phyloP scores from a whole-genome alignment of 2,329 filamentous ascomycete genomes.

The Torrubiellomyces zombiae region DNA sequence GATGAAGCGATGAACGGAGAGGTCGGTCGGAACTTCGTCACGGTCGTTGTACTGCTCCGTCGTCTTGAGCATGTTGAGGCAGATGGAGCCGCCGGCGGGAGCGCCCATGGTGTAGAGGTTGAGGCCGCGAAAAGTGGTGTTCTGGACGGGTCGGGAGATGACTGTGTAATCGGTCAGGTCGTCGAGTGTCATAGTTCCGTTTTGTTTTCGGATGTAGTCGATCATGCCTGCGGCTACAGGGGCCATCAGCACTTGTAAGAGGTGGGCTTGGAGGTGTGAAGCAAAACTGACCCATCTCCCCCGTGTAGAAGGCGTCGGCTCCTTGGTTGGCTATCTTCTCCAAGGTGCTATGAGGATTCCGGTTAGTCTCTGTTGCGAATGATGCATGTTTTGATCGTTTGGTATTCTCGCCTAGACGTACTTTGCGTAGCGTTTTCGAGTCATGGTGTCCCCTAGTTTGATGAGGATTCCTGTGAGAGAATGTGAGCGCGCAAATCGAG shows the following conservation, averaged over 20 bases:
- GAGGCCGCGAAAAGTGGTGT: constrained; percentile 52
- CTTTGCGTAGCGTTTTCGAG: constrained; percentile 59
- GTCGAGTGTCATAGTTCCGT: constrained; percentile 72
- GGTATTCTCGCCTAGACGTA: constrained; percentile 8
- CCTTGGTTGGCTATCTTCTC: constrained; percentile 61
- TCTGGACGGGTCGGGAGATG: constrained; percentile 45
- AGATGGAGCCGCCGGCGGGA: constrained; percentile 64
- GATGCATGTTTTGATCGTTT: background rate
- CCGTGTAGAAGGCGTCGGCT: constrained; percentile 56
- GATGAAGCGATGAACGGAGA: constrained; percentile 67
- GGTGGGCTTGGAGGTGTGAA: background rate
- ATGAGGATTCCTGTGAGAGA: constrained; percentile 38
- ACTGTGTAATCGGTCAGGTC: constrained; percentile 62
- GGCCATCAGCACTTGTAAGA: constrained; percentile 3
- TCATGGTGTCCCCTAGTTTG: constrained; percentile 59
- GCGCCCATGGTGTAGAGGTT: constrained; percentile 53
- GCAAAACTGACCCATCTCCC: constrained; percentile 34
- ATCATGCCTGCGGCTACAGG: constrained; percentile 54
- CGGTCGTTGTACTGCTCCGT: constrained; percentile 56
- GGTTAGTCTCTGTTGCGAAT: background rate
- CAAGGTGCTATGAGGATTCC: constrained; percentile 33
- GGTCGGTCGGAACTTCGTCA: constrained; percentile 35
- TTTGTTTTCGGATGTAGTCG: constrained; percentile 43
- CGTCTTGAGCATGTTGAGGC: constrained; percentile 62
- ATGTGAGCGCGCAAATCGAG: constrained; percentile 2